These are phyloP conservation scores for Ceratocystiopsis sp. DNA, from an alignment of 2,329 filamentous ascomycete genomes.

Conservation along the genomic window DNA sequence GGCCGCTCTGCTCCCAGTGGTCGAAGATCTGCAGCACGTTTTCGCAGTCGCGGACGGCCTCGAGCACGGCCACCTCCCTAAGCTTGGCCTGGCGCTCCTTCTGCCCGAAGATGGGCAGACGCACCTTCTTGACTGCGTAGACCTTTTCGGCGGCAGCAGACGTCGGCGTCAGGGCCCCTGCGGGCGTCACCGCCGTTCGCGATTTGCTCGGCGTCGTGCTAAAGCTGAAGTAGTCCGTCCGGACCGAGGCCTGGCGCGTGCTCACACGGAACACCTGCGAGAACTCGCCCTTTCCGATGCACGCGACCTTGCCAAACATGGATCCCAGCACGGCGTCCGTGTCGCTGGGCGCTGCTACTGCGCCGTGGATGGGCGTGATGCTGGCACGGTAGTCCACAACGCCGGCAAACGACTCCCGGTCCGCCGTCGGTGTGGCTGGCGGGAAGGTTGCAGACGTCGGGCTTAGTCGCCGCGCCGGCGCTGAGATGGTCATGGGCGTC, in stretches of 20 bases:
- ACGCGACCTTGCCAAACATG: slow-evolving; percentile 66
- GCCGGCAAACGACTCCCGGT: slow-evolving; percentile 31
- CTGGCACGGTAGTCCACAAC: slow-evolving; percentile 40
- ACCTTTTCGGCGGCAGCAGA: slow-evolving; percentile 35
- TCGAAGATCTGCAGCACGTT: slow-evolving; percentile 74
- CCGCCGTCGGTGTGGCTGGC: slow-evolving; percentile 69
- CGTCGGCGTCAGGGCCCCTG: neutral
- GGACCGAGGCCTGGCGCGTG: slow-evolving; percentile 12
- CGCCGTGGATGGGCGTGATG: slow-evolving; percentile 52
- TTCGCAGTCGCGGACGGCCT: slow-evolving; percentile 60
- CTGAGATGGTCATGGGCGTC: slow-evolving; percentile 12
- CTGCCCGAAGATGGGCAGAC: slow-evolving; percentile 58
- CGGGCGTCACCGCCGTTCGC: too few relatives aligned
- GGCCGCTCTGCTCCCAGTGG: slow-evolving; percentile 70
- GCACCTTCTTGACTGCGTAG: slow-evolving; percentile 89
- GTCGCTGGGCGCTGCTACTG: slow-evolving; percentile 44
- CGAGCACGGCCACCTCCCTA: slow-evolving; percentile 66
- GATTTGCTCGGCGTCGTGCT: slow-evolving; percentile 8
- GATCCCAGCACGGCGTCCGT: slow-evolving; percentile 58
- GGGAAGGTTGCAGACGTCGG: slow-evolving; percentile 18
- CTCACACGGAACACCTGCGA: slow-evolving; percentile 79
- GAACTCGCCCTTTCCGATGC: slow-evolving; percentile 79
- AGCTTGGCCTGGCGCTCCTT: slow-evolving; percentile 72
- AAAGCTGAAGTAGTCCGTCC: slow-evolving; percentile 18
- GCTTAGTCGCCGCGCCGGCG: neutral